phyloP scores from a whole-genome alignment of 805 yeast genomes.

The Debaryomyces hansenii region DNA sequence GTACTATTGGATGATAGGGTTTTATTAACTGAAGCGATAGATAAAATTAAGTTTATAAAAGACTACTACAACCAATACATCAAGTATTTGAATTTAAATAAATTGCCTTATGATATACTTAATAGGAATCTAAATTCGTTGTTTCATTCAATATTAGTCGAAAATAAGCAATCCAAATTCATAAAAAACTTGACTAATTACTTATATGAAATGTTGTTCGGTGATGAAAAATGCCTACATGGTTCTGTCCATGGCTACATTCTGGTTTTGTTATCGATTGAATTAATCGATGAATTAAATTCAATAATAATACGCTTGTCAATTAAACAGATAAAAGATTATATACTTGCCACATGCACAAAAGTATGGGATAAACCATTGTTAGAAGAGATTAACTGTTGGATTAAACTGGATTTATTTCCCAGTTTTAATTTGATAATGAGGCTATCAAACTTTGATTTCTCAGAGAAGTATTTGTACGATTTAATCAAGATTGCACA shows the following conservation, averaged over 20 bases:
- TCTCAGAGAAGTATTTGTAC: slow-evolving; percentile 14
- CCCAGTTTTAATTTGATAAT: slow-evolving; percentile 29
- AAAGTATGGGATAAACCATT: slow-evolving; percentile 40
- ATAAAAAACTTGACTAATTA: slow-evolving; percentile 4
- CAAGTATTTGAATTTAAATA: slow-evolving; percentile 21
- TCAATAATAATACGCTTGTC: slow-evolving; percentile 37
- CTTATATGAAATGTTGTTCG: slow-evolving; percentile 5
- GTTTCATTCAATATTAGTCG: slow-evolving; percentile 18
- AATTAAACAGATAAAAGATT: slow-evolving; percentile 31
- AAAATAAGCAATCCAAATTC: slow-evolving; percentile 4
- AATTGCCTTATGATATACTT: slow-evolving; percentile 20
- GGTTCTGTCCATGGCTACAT: slow-evolving; percentile 17
- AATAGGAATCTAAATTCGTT: slow-evolving; percentile 29
- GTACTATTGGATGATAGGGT: not conserved
- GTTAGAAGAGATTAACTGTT: slow-evolving; percentile 30
- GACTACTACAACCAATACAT: slow-evolving; percentile 23
- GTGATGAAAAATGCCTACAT: not conserved
- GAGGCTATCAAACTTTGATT: slow-evolving; percentile 12
- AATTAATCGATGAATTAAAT: slow-evolving; percentile 22
- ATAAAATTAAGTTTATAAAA: slow-evolving; percentile 16
- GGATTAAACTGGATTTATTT: slow-evolving; percentile 39
- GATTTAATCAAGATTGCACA: slow-evolving; percentile 38
- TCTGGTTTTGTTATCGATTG: slow-evolving; percentile 16
- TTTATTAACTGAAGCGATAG: slow-evolving; percentile 6
- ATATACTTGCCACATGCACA: slow-evolving; percentile 29